Percentiles rank a stretch among this genome's conserved stretches.
phyloP scores from a whole-genome alignment of 208 protist genomes.

The Ichthyophonus hoferi region DNA sequence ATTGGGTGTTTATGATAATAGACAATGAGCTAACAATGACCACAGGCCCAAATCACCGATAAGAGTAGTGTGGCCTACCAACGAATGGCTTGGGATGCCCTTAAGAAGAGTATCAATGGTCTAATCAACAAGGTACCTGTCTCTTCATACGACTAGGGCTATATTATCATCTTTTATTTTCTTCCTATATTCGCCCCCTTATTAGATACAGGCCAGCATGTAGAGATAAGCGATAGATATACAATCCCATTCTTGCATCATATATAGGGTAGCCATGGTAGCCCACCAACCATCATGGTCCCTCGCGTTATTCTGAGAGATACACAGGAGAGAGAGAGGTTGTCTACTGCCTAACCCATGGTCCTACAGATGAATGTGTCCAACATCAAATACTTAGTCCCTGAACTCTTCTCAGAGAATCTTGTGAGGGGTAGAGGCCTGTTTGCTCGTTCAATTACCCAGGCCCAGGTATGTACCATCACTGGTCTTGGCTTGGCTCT shows the following conservation, averaged over 20 bases:
- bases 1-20: no score
- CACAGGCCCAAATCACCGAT: conserved; percentile 57
- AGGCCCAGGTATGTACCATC: conserved; percentile 77
- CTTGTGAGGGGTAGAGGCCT: conserved; percentile 91
- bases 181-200: no score
- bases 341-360: background rate
- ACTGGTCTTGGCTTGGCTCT: no score
- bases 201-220: no score
- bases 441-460: conserved; percentile 81
- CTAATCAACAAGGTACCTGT: conserved; percentile 89
- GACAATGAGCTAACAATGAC: no score
- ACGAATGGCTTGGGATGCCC: conserved; percentile 83
- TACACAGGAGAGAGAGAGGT: background rate
- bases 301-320: no score
- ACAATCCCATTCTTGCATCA: no score
- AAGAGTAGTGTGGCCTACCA: conserved; percentile 68
- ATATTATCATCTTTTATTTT: no score
- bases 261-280: no score
- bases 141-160: no score
- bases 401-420: conserved; percentile 93
- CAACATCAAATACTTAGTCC: conserved; percentile 84
- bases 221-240: no score
- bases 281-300: no score
- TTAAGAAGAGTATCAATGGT: conserved; percentile 91
- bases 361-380: conserved; percentile 60